phyloP scores from a whole-genome alignment of 768 basidiomycete genomes.

The Lactarius deliciosus region DNA sequence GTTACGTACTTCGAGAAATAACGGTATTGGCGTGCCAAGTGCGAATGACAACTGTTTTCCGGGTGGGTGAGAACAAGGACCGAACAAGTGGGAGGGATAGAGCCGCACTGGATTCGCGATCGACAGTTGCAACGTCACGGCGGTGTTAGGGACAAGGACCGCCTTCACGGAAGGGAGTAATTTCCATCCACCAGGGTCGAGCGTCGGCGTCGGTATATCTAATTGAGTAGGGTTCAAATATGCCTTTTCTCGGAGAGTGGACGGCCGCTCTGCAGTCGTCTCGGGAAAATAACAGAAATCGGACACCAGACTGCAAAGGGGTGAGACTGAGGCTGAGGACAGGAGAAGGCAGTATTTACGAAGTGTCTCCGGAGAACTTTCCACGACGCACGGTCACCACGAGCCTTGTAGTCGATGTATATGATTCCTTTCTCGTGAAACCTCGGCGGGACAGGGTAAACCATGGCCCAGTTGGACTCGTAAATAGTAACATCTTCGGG shows the following conservation, averaged over 20 bases:
- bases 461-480: slow-evolving; percentile 37
- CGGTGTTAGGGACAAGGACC: background rate
- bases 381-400: slow-evolving; percentile 22
- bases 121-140: slow-evolving; percentile 10
- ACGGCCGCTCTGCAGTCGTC: slow-evolving; percentile 26
- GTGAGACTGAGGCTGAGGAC: slow-evolving; percentile 2
- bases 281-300: slow-evolving; percentile 27
- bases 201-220: slow-evolving; percentile 18
- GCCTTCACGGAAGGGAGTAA: slow-evolving; percentile 19
- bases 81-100: background rate
- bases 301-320: slow-evolving; percentile 18
- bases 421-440: slow-evolving; percentile 42
- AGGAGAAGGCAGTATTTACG: slow-evolving; percentile 15
- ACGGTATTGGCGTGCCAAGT: slow-evolving; percentile 23
- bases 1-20: slow-evolving; percentile 15
- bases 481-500: slow-evolving; percentile 44
- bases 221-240: slow-evolving; percentile 15
- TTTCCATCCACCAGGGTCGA: slow-evolving; percentile 31
- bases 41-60: slow-evolving; percentile 21
- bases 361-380: slow-evolving; percentile 21
- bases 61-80: background rate
- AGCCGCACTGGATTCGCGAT: slow-evolving; percentile 23
- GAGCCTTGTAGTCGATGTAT: slow-evolving; percentile 29
- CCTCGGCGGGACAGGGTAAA: slow-evolving; percentile 49
- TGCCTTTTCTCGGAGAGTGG: slow-evolving; percentile 25